These are phyloP conservation scores for Aspergillus diversus DNA, from an alignment of 495 filamentous ascomycete species.

Conservation along the genomic window DNA sequence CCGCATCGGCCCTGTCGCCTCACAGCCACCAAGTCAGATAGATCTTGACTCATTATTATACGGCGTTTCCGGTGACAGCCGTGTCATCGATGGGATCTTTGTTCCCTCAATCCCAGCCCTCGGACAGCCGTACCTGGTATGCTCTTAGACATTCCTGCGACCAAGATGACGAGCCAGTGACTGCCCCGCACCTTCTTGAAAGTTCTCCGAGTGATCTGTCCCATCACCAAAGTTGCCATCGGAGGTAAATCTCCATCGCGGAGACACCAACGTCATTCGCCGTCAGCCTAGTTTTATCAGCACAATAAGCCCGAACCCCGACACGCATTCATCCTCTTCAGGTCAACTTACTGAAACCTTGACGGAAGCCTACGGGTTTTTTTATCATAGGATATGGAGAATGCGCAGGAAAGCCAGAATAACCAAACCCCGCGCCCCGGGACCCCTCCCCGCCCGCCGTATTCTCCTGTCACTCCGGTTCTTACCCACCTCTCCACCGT, in stretches of 20 bases:
- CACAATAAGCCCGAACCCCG: background rate
- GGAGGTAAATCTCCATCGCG: background rate
- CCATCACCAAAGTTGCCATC: background rate
- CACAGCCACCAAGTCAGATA: no score
- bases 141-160: background rate
- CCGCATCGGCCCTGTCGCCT: no score
- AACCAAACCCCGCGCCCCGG: conserved; percentile 33
- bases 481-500: conserved; percentile 46
- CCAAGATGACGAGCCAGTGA: background rate
- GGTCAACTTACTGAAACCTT: background rate
- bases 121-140: no score
- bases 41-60: no score
- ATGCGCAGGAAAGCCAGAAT: conserved; percentile 15
- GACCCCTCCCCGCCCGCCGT: conserved; percentile 51
- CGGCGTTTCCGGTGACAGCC: no score
- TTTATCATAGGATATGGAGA: conserved; percentile 16
- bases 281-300: conserved; percentile 7
- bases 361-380: background rate
- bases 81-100: no score
- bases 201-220: background rate
- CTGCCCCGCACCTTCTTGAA: background rate
- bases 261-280: conserved; percentile 15
- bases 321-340: background rate
- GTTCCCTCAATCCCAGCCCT: no score
- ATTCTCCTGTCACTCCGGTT: conserved; percentile 52